Conservation (phyloP, 2,329 filamentous ascomycete genomes). For the Hymenotorrendiella dingleyae region DNA sequence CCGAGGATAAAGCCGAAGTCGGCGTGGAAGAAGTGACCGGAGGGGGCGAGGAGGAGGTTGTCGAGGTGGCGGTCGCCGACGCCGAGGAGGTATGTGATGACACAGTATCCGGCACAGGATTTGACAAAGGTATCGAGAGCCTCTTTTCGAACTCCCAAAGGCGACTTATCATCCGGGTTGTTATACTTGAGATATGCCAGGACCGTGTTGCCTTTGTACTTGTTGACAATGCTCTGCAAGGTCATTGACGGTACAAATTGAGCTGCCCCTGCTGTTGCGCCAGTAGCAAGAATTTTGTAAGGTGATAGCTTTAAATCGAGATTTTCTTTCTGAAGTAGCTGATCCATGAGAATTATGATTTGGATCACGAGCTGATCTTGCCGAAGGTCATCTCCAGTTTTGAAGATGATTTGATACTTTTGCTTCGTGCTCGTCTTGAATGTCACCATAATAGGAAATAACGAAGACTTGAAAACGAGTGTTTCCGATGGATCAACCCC, state of each 20-base stretch:
- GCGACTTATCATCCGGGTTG: constrained; percentile 77
- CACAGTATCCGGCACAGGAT: constrained; percentile 94
- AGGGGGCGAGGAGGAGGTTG: constrained; percentile 84
- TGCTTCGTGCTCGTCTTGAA: constrained; percentile 75
- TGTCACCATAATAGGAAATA: constrained; percentile 84
- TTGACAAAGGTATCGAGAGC: constrained; percentile 93
- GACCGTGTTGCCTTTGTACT: constrained; percentile 68
- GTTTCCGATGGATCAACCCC: constrained; percentile 80
- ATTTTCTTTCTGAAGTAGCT: constrained; percentile 90
- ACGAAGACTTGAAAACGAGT: constrained; percentile 89
- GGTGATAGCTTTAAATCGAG: constrained; percentile 90
- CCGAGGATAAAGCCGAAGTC: constrained; percentile 98
- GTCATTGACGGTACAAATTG: constrained; percentile 88
- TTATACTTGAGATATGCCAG: constrained; percentile 82
- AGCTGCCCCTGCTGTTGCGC: constrained; percentile 79
- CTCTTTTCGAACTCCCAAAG: constrained; percentile 83
- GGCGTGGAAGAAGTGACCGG: constrained; percentile 94
- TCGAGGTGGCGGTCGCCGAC: constrained; percentile 95
- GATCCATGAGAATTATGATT: constrained; percentile 97
- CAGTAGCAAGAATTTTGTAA: constrained; percentile 93
- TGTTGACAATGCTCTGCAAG: constrained; percentile 75
- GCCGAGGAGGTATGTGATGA: constrained; percentile 95
- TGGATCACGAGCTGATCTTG: constrained; percentile 97
- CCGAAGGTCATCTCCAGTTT: constrained; percentile 90
- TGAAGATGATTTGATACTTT: constrained; percentile 92